phyloP scores from a whole-genome alignment of 1,284 basidiomycete genomes.

The Apiotrichum akiyoshidainum region DNA sequence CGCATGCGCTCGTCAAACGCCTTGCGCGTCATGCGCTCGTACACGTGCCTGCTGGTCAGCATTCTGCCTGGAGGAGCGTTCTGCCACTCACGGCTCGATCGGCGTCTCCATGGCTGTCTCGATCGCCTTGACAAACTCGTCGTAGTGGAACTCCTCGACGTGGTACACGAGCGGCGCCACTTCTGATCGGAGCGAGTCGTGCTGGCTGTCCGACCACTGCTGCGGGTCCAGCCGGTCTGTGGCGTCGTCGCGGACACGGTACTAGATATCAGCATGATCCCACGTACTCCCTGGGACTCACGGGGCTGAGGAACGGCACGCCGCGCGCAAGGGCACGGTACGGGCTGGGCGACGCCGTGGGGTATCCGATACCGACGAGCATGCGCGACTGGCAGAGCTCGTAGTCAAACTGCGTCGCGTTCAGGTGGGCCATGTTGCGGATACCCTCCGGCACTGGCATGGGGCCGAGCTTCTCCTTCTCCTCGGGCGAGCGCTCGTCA shows the following conservation, averaged over 20 bases:
- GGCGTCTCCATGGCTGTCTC: slow-evolving; percentile 17
- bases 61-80: neutral
- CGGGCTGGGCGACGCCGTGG: slow-evolving; percentile 11
- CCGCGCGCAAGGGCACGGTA: slow-evolving; percentile 12
- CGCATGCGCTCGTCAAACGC: slow-evolving; percentile 22
- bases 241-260: slow-evolving; percentile 19
- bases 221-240: slow-evolving; percentile 13
- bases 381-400: slow-evolving; percentile 21
- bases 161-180: slow-evolving; percentile 30
- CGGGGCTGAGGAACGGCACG: slow-evolving; percentile 13
- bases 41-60: slow-evolving; percentile 1
- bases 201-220: slow-evolving; percentile 23
- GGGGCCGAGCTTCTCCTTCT: neutral
- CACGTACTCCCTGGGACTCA: slow-evolving; percentile 1
- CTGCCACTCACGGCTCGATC: slow-evolving; percentile 19
- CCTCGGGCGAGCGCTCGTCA: slow-evolving; percentile 1
- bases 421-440: slow-evolving; percentile 1
- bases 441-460: slow-evolving; percentile 2
- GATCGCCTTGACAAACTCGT: slow-evolving; percentile 24
- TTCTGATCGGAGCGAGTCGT: slow-evolving; percentile 24
- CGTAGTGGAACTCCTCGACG: slow-evolving; percentile 24
- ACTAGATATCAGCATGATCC: slow-evolving; percentile 8
- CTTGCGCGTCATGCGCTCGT: slow-evolving; percentile 15
- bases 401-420: slow-evolving; percentile 11
- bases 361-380: slow-evolving; percentile 24